Evolutionary conservation across 1,284 basidiomycete species (phyloP), one percentile per base, ranked within the genome.

Genomic region (Pseudozyma pruni): DNA sequence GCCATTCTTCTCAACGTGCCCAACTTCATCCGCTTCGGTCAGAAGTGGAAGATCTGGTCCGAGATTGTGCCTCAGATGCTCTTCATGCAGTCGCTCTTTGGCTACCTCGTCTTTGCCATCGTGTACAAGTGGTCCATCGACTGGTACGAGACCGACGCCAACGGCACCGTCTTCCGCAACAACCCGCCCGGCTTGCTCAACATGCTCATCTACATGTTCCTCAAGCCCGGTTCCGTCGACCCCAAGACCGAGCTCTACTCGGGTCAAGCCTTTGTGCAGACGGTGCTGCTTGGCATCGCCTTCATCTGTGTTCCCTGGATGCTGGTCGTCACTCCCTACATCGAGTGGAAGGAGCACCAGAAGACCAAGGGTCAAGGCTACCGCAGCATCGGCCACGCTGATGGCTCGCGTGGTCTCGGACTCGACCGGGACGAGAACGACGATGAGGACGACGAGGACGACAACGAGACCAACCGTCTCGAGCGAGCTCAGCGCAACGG

Each of bases 41-140:
- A 92, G 47, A 86, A 86, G 43, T 84, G 89, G 73, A 92, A 93
- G 76, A 91, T 98, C 76, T 95, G 89, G 83, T 90, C 91, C 79
- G 95, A 97, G 83, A 97, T 98, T 83, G 87, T 98, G 63, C 95
- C 96, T 38, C 94, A 97, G 84, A 91, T 98, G 86, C 88, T 98
- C 74, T 98, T 98, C 87, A 86, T 98, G 79, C 91, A 96, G 84
- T 93, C 90, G 29, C 95, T 98, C 83, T 98, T 98, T 77, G 95
- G 95, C 37, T 98, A 98, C 84, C 89, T 98, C 45, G 91, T 93
- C 63, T 74, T 96, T 58, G 94, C 93, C 84, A 97, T 98, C 84
- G 83, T 98, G 37, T 95, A 95, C 89, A 98, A 98, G 83, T 98
- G 95, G 95, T 88, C 88, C 35, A 86, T 93, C 56, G 92, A 98